Evolutionary conservation across 331 rosid genomes (phyloP).

Genomic region (Quercus phellos): DNA sequence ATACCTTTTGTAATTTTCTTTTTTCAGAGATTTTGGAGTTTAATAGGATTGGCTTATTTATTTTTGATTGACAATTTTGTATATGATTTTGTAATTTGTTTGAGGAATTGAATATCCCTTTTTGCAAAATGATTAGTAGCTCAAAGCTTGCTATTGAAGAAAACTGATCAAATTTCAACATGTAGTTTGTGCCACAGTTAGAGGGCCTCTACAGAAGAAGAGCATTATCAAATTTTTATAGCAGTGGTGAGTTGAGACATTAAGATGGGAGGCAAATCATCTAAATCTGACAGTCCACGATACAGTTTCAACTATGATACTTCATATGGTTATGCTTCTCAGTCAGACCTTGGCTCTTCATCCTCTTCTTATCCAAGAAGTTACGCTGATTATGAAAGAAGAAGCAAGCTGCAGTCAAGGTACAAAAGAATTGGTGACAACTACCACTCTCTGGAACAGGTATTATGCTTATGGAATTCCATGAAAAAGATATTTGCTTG

Average conservation of each 20-base stretch:
- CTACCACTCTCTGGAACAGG: constrained; percentile 17
- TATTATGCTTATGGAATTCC: background rate
- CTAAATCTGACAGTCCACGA: background rate
- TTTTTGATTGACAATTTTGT: background rate
- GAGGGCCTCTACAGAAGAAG: background rate
- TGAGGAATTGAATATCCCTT: background rate
- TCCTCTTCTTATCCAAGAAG: background rate
- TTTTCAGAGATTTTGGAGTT: background rate
- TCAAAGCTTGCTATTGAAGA: background rate
- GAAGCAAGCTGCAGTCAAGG: background rate
- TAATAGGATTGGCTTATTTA: background rate
- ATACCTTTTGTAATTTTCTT: background rate
- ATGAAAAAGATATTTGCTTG: background rate
- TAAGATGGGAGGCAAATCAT: constrained; percentile 1
- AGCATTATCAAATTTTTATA: background rate
- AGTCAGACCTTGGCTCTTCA: background rate
- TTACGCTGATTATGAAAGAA: background rate
- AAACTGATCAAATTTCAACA: background rate
- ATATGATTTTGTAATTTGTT: background rate
- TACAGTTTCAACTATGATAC: background rate
- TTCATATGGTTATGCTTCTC: background rate
- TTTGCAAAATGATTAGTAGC: background rate
- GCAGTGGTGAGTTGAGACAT: background rate
- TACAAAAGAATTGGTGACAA: constrained; percentile 12
- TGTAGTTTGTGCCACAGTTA: background rate